A percentile compares a stretch with the other conserved stretches of the same genome.
Conservation (phyloP, 306 rosid species). For the Castanopsis chinensis region DNA sequence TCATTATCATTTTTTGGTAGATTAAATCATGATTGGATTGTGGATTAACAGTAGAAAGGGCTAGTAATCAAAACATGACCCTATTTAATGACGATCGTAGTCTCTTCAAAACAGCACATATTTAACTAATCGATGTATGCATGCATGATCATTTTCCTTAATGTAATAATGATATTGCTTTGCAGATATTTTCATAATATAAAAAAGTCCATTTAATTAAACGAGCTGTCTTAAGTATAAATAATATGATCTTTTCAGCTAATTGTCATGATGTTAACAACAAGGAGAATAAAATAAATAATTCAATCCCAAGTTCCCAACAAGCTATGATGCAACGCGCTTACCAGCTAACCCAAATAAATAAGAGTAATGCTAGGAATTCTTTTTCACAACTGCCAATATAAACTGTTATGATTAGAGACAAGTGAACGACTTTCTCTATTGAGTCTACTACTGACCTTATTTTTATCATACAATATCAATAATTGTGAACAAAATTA, state of each 20-base stretch:
- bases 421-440: too few relatives aligned
- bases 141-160: neutral
- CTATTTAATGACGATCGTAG: neutral
- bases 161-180: neutral
- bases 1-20: neutral
- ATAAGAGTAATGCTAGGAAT: too few relatives aligned
- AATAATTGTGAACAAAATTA: too few relatives aligned
- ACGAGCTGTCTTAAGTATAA: too few relatives aligned
- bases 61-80: neutral
- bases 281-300: neutral
- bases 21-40: slow-evolving; percentile 13
- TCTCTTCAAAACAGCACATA: neutral
- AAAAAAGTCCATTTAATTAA: neutral
- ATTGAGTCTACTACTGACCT: too few relatives aligned
- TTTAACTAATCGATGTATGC: neutral
- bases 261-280: neutral
- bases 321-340: neutral
- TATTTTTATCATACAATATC: too few relatives aligned
- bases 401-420: too few relatives aligned
- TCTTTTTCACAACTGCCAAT: too few relatives aligned
- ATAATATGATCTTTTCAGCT: neutral
- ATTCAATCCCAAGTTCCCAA: neutral
- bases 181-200: neutral
- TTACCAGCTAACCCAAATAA: neutral
- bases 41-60: slow-evolving; percentile 7